These are phyloP conservation scores for Naganishia antarctica DNA, from an alignment of 768 basidiomycete species.

Conservation along the genomic window DNA sequence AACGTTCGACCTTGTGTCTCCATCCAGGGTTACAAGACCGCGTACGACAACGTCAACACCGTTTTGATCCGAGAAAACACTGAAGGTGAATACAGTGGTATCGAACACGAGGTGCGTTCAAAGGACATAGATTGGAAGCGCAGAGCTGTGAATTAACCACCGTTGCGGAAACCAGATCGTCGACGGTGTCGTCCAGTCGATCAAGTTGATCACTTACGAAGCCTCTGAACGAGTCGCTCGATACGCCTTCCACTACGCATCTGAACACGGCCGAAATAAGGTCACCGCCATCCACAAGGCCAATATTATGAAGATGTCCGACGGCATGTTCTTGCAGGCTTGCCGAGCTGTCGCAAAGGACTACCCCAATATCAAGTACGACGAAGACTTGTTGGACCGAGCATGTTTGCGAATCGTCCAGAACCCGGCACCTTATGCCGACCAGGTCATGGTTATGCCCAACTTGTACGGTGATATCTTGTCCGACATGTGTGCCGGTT, in stretches of 20 bases:
- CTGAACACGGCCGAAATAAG: constrained; percentile 73
- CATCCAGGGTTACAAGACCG: constrained; percentile 94
- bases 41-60: constrained; percentile 96
- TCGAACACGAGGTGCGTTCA: constrained; percentile 91
- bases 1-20: constrained; percentile 96
- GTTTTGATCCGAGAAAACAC: constrained; percentile 99
- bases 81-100: constrained; percentile 98
- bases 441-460: constrained; percentile 99
- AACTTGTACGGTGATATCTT: constrained; percentile 82
- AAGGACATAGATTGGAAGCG: too few species aligned
- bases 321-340: constrained; percentile 98
- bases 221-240: constrained; percentile 97
- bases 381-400: constrained; percentile 94
- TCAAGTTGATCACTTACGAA: constrained; percentile 98
- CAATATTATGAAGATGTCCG: constrained; percentile 99
- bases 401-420: constrained; percentile 92
- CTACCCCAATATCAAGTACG: constrained; percentile 86
- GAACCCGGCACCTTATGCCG: constrained; percentile 86
- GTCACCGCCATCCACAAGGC: constrained; percentile 99
- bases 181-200: constrained; percentile 97
- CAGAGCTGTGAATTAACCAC: not conserved
- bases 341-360: constrained; percentile 94
- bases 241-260: constrained; percentile 98
- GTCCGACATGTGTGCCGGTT: constrained; percentile 96
- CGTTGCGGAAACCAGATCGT: constrained; percentile 62